These are phyloP conservation scores for Amyloporia xantha DNA, from an alignment of 768 basidiomycete species.

Conservation along the genomic window DNA sequence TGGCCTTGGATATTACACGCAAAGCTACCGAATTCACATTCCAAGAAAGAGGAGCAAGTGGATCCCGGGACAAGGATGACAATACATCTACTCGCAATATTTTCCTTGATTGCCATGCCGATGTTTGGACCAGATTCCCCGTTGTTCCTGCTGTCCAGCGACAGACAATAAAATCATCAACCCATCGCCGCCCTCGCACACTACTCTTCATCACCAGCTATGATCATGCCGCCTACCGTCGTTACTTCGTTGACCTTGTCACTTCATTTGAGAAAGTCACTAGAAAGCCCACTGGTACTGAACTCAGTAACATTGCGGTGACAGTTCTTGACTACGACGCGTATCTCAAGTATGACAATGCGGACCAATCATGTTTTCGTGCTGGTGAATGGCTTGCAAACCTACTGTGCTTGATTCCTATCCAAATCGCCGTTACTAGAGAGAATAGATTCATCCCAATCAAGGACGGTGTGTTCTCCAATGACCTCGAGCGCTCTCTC, in stretches of 20 bases:
- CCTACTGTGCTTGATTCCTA: slow-evolving; percentile 55
- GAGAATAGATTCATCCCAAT: slow-evolving; percentile 58
- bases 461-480: slow-evolving; percentile 49
- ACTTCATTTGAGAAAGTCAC: slow-evolving; percentile 40
- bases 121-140: slow-evolving; percentile 57
- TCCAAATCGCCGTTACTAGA: slow-evolving; percentile 52
- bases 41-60: slow-evolving; percentile 32
- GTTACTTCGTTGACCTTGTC: slow-evolving; percentile 42
- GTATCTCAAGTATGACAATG: slow-evolving; percentile 2
- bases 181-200: slow-evolving; percentile 25
- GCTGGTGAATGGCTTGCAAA: slow-evolving; percentile 60
- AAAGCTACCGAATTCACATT: slow-evolving; percentile 53
- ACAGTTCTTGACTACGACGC: slow-evolving; percentile 24
- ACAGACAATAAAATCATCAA: slow-evolving; percentile 33
- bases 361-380: slow-evolving; percentile 32
- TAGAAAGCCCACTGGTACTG: slow-evolving; percentile 44
- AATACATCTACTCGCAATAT: slow-evolving; percentile 36
- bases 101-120: slow-evolving; percentile 46
- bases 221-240: slow-evolving; percentile 27
- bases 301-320: slow-evolving; percentile 34
- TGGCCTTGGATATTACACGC: slow-evolving; percentile 45
- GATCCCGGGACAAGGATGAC: slow-evolving; percentile 11
- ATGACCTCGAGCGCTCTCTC: slow-evolving; percentile 43
- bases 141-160: slow-evolving; percentile 47
- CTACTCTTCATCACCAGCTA: slow-evolving; percentile 40